Evolutionary conservation across 768 basidiomycete species (phyloP).

Genomic region (Daedalea quercina): DNA sequence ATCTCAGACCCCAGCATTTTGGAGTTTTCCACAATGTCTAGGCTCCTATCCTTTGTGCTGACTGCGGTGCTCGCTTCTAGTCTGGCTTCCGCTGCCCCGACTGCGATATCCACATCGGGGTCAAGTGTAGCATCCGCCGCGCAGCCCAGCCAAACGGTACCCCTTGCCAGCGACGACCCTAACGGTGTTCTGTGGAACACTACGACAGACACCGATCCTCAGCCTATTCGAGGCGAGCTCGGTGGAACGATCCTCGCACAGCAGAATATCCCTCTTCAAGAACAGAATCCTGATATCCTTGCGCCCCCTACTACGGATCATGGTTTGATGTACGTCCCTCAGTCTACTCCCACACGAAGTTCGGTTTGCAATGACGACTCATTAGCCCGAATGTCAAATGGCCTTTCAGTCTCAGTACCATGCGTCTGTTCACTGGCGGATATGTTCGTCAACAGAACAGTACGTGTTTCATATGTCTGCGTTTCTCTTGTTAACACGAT

Average conservation of each 20-base stretch:
- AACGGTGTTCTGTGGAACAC: conserved; percentile 16
- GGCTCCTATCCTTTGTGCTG: conserved; percentile 5
- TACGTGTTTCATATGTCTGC: conserved; percentile 19
- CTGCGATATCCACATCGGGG: not conserved
- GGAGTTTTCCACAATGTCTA: conserved; percentile 5
- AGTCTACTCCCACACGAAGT: too few relatives aligned
- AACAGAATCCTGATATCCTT: conserved; percentile 49
- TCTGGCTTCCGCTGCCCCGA: conserved; percentile 4
- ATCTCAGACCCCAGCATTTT: too few relatives aligned
- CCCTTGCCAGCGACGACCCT: conserved; percentile 16
- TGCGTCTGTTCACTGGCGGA: conserved; percentile 52
- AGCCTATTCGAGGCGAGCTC: conserved; percentile 38
- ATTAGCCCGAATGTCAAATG: conserved; percentile 44
- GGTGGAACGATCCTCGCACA: conserved; percentile 50
- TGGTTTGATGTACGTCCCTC: conserved; percentile 39
- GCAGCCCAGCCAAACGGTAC: conserved; percentile 12
- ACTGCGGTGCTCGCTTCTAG: conserved; percentile 9
- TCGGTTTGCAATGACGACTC: not conserved
- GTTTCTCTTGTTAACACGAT: conserved; percentile 5
- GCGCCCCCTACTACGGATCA: conserved; percentile 60
- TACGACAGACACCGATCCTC: conserved; percentile 19
- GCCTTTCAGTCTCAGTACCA: conserved; percentile 58
- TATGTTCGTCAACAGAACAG: conserved; percentile 62
- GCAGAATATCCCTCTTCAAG: conserved; percentile 46
- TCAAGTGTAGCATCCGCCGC: conserved; percentile 2